Evolutionary conservation across 495 filamentous ascomycete genomes (phyloP), one percentile per base, ranked within the genome.

Genomic region (Massariosphaeria phaeospora): DNA sequence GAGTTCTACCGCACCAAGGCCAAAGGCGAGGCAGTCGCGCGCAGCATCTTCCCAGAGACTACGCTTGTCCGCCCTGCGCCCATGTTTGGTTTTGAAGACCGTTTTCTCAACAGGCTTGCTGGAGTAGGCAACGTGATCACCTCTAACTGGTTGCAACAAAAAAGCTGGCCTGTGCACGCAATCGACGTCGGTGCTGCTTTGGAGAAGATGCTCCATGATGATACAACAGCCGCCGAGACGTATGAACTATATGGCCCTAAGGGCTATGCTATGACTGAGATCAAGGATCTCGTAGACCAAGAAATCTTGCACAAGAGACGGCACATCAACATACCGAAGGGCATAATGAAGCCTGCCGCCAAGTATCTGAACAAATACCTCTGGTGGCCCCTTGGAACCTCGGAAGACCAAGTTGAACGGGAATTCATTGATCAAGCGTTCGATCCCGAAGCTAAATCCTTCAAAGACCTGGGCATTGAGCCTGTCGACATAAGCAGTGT

Each of bases 21-120:
- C 57, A 17, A 40, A 12, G 89, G 84, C 57, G 93, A 99, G 73
- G 76, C 85, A 65, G 80, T 91, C 17, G 91, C 79, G 34, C 84
- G 91, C 52, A 79, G 77, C 52, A 95, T 99, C 70, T 99, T 91
- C 76, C 94, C 93, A 11, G 93, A 99, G 72, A 95, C 93, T 17
- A 99, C 94, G 44, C 94, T 99, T 65, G 93, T 99, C 61, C 83
- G 93, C 42, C 93, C 93, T 33, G 85, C 91, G 9, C 93, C 93
- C 12, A 79, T 95, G 72, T 99, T 90, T 69, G 93, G 93, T 34
- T 91, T 85, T 69, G 93, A 99, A 69, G 93, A 99, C 71, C 82
- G 83, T 57, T 82, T 99, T 31, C 84, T 99, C 27, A 82, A 91
- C 71, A 86, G 77, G 66, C 82, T 97, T 41, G 93, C 91, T 41